These are phyloP conservation scores for Gossypium raimondii DNA, from an alignment of 345 rosid genomes.

Conservation along the genomic window DNA sequence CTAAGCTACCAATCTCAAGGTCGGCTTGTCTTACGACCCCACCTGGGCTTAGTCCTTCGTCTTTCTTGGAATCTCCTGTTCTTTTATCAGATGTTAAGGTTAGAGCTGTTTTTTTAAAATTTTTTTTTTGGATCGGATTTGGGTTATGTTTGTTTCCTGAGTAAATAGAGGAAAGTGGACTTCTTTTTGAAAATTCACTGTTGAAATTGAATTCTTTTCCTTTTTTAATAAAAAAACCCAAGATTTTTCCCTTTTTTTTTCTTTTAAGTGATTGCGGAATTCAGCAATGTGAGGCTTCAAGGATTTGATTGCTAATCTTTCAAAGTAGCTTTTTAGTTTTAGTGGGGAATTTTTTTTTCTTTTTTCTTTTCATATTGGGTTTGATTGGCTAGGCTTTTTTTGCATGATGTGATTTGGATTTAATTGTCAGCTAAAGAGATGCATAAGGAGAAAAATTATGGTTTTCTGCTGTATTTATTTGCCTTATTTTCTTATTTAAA, in stretches of 20 bases:
- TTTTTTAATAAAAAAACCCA: not conserved
- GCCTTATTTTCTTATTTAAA: too few relatives aligned
- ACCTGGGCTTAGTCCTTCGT: not conserved
- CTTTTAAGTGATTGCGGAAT: not conserved
- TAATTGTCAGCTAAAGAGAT: not conserved
- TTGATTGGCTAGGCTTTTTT: too few relatives aligned
- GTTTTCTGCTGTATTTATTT: too few relatives aligned
- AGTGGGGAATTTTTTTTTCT: not conserved
- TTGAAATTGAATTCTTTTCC: not conserved
- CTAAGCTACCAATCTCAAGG: not conserved
- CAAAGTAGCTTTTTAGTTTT: not conserved
- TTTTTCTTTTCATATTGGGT: too few relatives aligned
- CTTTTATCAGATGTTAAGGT: not conserved
- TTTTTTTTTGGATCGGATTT: not conserved
- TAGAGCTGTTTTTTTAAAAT: not conserved
- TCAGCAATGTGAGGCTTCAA: not conserved
- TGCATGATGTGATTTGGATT: too few relatives aligned
- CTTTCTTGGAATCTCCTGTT: not conserved
- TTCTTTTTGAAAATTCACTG: not conserved
- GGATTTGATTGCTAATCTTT: not conserved
- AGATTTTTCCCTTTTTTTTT: not conserved
- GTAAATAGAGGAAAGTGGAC: not conserved
- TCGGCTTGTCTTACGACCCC: not conserved
- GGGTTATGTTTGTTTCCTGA: not conserved
- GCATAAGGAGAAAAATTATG: not conserved